Conservation (phyloP, 2,329 filamentous ascomycete genomes). For the Didymella pomorum region DNA sequence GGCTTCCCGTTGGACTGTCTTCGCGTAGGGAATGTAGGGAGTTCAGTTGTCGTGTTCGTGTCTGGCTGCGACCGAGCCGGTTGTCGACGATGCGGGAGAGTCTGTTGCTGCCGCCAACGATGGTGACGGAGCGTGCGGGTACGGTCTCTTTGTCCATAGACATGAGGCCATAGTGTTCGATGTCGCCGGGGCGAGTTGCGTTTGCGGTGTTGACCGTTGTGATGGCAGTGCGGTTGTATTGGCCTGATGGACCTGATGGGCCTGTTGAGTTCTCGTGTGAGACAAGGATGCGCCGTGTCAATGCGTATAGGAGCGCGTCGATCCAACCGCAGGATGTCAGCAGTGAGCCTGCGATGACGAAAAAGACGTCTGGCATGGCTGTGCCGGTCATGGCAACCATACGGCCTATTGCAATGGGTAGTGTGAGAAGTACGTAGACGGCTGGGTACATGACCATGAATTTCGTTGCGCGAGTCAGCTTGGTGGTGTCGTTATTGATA, state of each 20-base stretch:
- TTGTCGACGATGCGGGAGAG: constrained; percentile 42
- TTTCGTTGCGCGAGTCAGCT: constrained; percentile 54
- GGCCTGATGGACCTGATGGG: constrained; percentile 29
- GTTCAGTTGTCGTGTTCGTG: constrained; percentile 25
- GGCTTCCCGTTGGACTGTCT: constrained; percentile 40
- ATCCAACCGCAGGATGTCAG: constrained; percentile 60
- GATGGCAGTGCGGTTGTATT: constrained; percentile 35
- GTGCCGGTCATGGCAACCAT: constrained; percentile 51
- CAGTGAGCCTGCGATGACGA: constrained; percentile 66
- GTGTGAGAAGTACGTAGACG: constrained; percentile 71
- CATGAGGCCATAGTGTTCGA: constrained; percentile 37
- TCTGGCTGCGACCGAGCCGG: constrained; percentile 30
- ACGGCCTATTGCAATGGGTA: constrained; percentile 64
- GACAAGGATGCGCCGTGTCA: constrained; percentile 53
- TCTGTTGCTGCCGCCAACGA: constrained; percentile 44
- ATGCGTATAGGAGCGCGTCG: constrained; percentile 53
- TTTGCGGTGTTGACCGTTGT: constrained; percentile 34
- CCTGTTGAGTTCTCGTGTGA: constrained; percentile 41
- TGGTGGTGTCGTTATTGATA: constrained; percentile 45
- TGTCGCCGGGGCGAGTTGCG: constrained; percentile 36
- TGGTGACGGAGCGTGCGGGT: constrained; percentile 44
- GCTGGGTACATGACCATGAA: constrained; percentile 70
- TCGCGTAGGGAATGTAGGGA: constrained; percentile 31
- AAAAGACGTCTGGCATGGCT: constrained; percentile 61
- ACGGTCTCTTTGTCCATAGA: constrained; percentile 42